A percentile compares a stretch with the other conserved stretches of the same genome.
phyloP scores from a whole-genome alignment of 805 yeast species.

The Lachancea meyersii region DNA sequence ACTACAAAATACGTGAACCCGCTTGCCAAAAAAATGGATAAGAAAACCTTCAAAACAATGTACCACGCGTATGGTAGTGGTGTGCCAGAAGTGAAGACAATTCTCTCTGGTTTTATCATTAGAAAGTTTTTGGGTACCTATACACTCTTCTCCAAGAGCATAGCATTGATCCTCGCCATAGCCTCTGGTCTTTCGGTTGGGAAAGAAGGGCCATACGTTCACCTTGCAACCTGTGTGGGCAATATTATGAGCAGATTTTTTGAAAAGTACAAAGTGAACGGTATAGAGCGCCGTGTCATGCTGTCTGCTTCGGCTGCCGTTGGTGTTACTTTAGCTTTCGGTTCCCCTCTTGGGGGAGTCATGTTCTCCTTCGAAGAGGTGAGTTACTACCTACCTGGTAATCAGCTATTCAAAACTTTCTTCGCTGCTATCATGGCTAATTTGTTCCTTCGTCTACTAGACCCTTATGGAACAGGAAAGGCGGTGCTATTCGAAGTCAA shows the following conservation, averaged over 20 bases:
- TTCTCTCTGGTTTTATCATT: slow-evolving; percentile 52
- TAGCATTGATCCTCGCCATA: slow-evolving; percentile 45
- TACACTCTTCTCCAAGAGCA: slow-evolving; percentile 44
- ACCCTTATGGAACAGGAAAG: slow-evolving; percentile 57
- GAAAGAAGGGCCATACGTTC: slow-evolving; percentile 60
- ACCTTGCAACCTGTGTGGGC: slow-evolving; percentile 53
- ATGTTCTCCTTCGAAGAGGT: slow-evolving; percentile 53
- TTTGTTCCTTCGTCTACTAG: slow-evolving; percentile 44
- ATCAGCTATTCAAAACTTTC: slow-evolving; percentile 48
- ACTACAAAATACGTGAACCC: slow-evolving; percentile 39
- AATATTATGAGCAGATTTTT: slow-evolving; percentile 45
- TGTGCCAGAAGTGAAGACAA: slow-evolving; percentile 57
- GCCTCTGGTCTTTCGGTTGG: slow-evolving; percentile 54
- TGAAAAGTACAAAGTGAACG: slow-evolving; percentile 41
- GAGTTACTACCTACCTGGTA: slow-evolving; percentile 47
- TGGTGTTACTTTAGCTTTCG: slow-evolving; percentile 57
- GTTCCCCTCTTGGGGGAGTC: slow-evolving; percentile 56
- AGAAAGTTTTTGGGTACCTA: slow-evolving; percentile 46
- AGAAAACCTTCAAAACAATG: slow-evolving; percentile 22
- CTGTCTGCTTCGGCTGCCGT: slow-evolving; percentile 52
- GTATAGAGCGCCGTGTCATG: slow-evolving; percentile 45
- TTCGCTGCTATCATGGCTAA: slow-evolving; percentile 51
- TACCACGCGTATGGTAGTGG: slow-evolving; percentile 56
- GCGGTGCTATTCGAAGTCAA: slow-evolving; percentile 48
- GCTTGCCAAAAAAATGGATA: slow-evolving; percentile 8